A percentile compares a stretch with the other conserved stretches of the same genome.
Evolutionary conservation across 176 grass and related monocot genomes (phyloP).

Genomic region (Cocos nucifera): DNA sequence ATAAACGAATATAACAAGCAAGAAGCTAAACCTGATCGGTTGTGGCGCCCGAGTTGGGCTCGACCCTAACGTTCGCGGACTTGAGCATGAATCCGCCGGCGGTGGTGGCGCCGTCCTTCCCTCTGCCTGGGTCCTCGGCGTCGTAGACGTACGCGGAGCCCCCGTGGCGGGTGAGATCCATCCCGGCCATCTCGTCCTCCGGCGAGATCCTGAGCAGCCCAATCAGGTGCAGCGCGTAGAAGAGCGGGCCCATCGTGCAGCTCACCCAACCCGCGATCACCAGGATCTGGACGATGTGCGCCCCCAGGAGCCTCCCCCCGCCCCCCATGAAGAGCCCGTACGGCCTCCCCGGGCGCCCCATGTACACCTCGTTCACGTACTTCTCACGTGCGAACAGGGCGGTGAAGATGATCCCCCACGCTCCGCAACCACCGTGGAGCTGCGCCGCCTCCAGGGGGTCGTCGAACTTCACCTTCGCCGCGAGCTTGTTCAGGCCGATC

Average conservation of each 20-base stretch:
- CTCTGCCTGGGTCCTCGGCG: not conserved
- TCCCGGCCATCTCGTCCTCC: conserved; percentile 15
- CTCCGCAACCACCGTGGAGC: conserved; percentile 34
- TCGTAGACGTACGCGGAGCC: conserved; percentile 19
- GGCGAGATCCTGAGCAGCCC: conserved; percentile 17
- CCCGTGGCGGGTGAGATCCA: conserved; percentile 31
- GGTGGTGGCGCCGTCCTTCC: not conserved
- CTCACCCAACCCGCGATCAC: conserved; percentile 28
- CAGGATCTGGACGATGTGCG: conserved; percentile 28
- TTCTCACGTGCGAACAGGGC: conserved; percentile 32
- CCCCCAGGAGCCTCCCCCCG: conserved; percentile 22
- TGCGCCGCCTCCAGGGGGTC: conserved; percentile 37
- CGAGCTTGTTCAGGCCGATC: conserved; percentile 43
- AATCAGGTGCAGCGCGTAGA: conserved; percentile 16
- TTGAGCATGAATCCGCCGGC: not conserved
- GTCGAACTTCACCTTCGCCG: conserved; percentile 25
- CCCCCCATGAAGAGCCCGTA: conserved; percentile 41
- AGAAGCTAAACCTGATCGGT: not conserved
- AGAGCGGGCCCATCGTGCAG: conserved; percentile 29
- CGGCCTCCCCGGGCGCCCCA: conserved; percentile 13
- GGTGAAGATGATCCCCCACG: conserved; percentile 40
- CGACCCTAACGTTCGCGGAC: not conserved
- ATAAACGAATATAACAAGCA: too few relatives aligned
- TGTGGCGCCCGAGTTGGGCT: not conserved
- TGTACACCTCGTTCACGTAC: conserved; percentile 32